A percentile compares a stretch with the other conserved stretches of the same genome.
Conservation (phyloP, 2,329 filamentous ascomycete species). For the Ceratocystis destructans region DNA sequence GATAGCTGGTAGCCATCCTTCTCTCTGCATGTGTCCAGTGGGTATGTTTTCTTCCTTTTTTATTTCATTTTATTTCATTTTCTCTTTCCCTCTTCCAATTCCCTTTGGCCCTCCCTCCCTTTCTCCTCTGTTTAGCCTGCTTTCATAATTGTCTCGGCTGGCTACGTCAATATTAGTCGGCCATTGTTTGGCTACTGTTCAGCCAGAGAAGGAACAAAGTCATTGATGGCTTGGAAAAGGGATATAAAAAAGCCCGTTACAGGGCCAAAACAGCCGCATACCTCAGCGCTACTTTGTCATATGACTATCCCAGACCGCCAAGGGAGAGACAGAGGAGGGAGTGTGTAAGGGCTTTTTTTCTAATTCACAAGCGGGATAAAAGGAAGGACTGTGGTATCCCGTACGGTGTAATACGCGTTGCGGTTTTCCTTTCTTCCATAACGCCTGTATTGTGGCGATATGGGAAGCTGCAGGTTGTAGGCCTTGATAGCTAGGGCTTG, state of each 20-base stretch:
- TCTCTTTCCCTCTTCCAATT: not conserved
- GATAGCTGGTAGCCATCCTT: not conserved
- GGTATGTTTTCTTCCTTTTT: not conserved
- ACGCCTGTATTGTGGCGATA: not conserved
- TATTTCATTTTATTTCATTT: not conserved
- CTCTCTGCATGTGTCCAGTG: not conserved
- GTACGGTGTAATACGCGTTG: not conserved
- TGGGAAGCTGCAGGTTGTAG: not conserved
- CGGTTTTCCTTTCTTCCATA: not conserved
- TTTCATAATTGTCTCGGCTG: not conserved
- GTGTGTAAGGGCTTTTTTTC: not conserved
- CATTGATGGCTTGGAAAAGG: slow-evolving; percentile 1
- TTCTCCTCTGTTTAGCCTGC: not conserved
- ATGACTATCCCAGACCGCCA: not conserved
- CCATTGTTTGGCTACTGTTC: not conserved
- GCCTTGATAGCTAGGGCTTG: not conserved
- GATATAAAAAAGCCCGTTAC: not conserved
- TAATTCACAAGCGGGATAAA: not conserved
- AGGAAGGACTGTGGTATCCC: not conserved
- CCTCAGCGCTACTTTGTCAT: not conserved
- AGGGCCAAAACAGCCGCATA: not conserved
- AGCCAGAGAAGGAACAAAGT: not conserved
- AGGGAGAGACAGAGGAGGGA: not conserved
- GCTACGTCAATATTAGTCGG: not conserved
- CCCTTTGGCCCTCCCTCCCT: not conserved